Conservation (phyloP, 208 protist genomes). For the Angomonas ambiguus region DNA sequence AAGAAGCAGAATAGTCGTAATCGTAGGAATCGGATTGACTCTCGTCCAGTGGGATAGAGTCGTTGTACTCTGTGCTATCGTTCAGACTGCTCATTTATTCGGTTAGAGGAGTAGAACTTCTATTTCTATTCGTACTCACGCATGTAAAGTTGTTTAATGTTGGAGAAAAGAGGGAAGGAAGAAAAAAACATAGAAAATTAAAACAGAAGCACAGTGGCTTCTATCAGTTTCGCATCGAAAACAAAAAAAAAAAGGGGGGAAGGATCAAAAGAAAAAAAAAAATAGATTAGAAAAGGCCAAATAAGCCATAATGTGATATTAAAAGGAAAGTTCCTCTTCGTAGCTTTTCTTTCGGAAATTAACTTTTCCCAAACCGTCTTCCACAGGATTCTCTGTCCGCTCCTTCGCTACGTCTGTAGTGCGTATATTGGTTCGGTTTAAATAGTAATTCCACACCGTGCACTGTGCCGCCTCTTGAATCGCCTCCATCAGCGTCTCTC, state of each 20-base stretch:
- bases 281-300: background rate
- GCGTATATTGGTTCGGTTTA: conserved; percentile 9
- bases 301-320: conserved; percentile 1
- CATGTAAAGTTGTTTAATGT: background rate
- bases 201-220: background rate
- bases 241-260: conserved; percentile 9
- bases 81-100: conserved; percentile 60
- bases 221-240: background rate
- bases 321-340: conserved; percentile 46
- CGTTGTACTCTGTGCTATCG: conserved; percentile 46
- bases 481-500: conserved; percentile 75
- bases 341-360: background rate
- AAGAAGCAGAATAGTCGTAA: conserved; percentile 18
- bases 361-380: background rate
- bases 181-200: background rate
- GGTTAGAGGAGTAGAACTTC: background rate
- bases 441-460: conserved; percentile 80
- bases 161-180: background rate
- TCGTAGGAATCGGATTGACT: conserved; percentile 17
- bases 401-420: background rate
- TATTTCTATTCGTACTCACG: too few species aligned
- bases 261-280: conserved; percentile 9
- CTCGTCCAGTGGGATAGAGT: conserved; percentile 46
- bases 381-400: background rate
- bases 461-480: conserved; percentile 78